phyloP scores from a whole-genome alignment of 345 rosid species.

The Moricandia arvensis region DNA sequence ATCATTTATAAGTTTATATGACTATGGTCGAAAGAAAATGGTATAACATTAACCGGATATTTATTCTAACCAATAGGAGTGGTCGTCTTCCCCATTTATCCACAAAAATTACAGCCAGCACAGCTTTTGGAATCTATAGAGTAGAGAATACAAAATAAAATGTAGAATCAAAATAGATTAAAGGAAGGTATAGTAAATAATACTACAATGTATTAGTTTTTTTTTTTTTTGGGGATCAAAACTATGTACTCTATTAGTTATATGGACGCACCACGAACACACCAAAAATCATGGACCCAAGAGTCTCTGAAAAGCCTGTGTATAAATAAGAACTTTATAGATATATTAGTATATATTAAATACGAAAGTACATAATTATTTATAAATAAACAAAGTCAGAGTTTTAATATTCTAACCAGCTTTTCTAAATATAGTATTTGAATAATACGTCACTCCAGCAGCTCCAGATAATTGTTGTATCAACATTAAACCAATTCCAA shows the following conservation, averaged over 20 bases:
- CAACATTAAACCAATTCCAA: constrained; percentile 39
- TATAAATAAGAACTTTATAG: neutral
- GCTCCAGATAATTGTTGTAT: constrained; percentile 45
- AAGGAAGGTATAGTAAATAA: neutral
- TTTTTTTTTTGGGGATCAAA: too few species aligned
- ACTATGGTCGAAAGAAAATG: neutral
- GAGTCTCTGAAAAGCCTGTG: constrained; percentile 35
- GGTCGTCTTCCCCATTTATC: constrained; percentile 57
- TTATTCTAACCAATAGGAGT: constrained; percentile 17
- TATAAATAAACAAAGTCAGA: neutral
- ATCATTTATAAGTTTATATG: neutral
- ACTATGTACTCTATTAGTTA: too few species aligned
- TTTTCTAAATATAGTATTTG: constrained; percentile 48
- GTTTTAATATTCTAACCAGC: constrained; percentile 38
- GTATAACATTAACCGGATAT: neutral
- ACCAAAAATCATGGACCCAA: constrained; percentile 45
- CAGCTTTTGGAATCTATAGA: constrained; percentile 40
- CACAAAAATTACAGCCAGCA: constrained; percentile 39
- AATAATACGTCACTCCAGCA: constrained; percentile 43
- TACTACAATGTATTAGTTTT: too few species aligned
- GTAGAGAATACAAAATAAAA: neutral
- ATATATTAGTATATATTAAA: too few species aligned
- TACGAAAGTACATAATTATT: too few species aligned
- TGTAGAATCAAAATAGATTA: neutral
- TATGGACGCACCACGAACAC: constrained; percentile 40